These are phyloP conservation scores for Aspergillus udagawae DNA, from an alignment of 2,329 filamentous ascomycete species.

Conservation along the genomic window DNA sequence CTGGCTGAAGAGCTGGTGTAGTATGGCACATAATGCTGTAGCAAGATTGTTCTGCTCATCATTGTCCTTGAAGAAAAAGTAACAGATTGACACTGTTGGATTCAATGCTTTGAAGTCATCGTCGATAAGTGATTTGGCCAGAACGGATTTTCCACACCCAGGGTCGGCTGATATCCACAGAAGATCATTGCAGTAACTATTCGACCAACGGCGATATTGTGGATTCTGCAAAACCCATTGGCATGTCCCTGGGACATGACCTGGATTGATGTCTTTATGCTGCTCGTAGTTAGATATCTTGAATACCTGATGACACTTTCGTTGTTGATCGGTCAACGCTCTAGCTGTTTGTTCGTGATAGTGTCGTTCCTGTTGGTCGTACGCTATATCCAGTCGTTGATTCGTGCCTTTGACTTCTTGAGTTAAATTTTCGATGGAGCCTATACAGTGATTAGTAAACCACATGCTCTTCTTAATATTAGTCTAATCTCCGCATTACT, in stretches of 20 bases:
- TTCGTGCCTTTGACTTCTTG: constrained; percentile 4
- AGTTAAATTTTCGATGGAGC: neutral
- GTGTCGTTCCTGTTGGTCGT: constrained; percentile 5
- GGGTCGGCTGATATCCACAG: constrained; percentile 41
- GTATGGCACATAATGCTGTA: constrained; percentile 31
- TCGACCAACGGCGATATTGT: constrained; percentile 24
- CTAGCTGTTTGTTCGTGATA: constrained; percentile 1
- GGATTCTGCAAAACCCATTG: constrained; percentile 29
- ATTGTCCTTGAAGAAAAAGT: constrained; percentile 41
- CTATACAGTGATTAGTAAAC: neutral
- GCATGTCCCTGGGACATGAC: constrained; percentile 28
- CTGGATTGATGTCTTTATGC: constrained; percentile 30
- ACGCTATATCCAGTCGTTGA: constrained; percentile 3
- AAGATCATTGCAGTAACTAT: constrained; percentile 19
- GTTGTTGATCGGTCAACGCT: constrained; percentile 5
- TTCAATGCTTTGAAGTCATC: constrained; percentile 16
- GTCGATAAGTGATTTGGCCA: constrained; percentile 34
- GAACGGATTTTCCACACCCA: constrained; percentile 41
- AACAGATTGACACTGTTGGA: constrained; percentile 22
- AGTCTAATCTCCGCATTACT: neutral
- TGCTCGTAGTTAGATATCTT: constrained; percentile 24
- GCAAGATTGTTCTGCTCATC: constrained; percentile 26
- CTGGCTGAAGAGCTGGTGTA: constrained; percentile 35
- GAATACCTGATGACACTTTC: constrained; percentile 23
- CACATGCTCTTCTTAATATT: neutral